Conservation (phyloP, 352 stramenopile species). For the Pythium vanterpoolii region DNA sequence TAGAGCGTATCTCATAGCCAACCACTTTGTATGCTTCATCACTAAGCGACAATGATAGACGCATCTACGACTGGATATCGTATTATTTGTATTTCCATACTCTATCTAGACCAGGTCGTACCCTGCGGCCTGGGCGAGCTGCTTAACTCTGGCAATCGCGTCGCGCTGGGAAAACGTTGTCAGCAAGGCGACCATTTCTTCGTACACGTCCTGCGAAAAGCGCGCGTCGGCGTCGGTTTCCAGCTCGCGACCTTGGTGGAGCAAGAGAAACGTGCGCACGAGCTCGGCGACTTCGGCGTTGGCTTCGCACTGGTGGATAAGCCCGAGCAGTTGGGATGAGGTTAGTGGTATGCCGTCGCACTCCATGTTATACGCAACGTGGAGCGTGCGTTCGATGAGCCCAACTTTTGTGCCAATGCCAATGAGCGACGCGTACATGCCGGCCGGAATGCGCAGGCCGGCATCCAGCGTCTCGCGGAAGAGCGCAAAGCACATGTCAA, state of each 20-base stretch:
- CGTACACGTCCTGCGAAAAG: constrained; percentile 56
- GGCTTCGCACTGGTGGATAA: constrained; percentile 46
- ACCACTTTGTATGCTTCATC: no score
- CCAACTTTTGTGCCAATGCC: constrained; percentile 51
- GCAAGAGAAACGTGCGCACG: constrained; percentile 54
- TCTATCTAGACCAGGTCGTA: constrained; percentile 14
- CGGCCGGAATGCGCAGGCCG: constrained; percentile 43
- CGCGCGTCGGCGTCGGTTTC: constrained; percentile 21
- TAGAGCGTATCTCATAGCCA: no score
- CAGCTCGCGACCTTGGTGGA: constrained; percentile 45
- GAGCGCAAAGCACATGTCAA: constrained; percentile 73
- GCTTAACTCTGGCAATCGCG: constrained; percentile 36
- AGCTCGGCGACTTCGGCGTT: constrained; percentile 51
- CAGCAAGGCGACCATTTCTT: constrained; percentile 47
- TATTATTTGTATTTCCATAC: not conserved
- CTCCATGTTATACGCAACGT: constrained; percentile 83
- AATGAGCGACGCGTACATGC: constrained; percentile 59
- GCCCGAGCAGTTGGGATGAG: constrained; percentile 41
- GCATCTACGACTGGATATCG: not conserved
- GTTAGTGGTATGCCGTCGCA: constrained; percentile 65
- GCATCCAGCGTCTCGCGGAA: constrained; percentile 47
- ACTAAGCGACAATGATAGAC: no score
- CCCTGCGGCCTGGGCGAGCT: constrained; percentile 28
- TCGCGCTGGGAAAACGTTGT: constrained; percentile 44
- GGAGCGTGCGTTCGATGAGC: constrained; percentile 64